A percentile compares a stretch with the other conserved stretches of the same genome.
phyloP scores from a whole-genome alignment of 2,329 filamentous ascomycete species.

The Paecilomyces fulvus region DNA sequence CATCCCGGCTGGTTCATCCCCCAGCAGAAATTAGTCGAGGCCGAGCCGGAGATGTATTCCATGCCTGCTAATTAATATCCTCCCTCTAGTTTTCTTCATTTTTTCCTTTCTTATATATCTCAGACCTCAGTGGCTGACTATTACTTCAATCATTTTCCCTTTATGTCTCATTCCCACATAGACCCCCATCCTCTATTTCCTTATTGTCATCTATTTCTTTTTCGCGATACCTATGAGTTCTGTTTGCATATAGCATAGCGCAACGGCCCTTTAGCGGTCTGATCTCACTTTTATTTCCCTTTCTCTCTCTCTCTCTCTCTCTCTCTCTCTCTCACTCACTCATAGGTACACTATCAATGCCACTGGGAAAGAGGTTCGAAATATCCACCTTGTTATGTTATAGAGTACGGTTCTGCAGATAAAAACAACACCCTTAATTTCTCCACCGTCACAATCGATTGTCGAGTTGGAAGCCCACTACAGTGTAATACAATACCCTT shows the following conservation, averaged over 20 bases:
- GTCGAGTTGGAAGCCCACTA: too few species aligned
- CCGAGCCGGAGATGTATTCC: constrained; percentile 5
- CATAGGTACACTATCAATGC: neutral
- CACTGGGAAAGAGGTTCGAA: too few species aligned
- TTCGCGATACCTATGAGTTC: neutral
- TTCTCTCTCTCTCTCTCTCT: neutral
- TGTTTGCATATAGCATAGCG: neutral
- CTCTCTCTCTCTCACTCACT: too few species aligned
- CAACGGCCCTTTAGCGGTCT: neutral
- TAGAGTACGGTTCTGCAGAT: too few species aligned
- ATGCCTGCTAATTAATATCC: neutral
- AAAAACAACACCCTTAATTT: too few species aligned
- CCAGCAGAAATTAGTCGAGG: constrained; percentile 5
- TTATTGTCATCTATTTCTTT: neutral
- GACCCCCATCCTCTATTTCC: neutral
- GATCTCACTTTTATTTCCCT: neutral
- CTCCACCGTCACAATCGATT: too few species aligned
- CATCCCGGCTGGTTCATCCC: constrained; percentile 38
- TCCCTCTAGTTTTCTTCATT: neutral
- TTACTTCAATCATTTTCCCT: neutral
- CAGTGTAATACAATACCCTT: too few species aligned
- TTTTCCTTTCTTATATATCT: neutral
- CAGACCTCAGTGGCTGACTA: neutral
- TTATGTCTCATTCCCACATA: neutral
- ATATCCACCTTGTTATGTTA: too few species aligned